Percentiles rank a stretch among this genome's conserved stretches.
Conservation (phyloP, 768 basidiomycete genomes). For the Guyanaporus albipodus region DNA sequence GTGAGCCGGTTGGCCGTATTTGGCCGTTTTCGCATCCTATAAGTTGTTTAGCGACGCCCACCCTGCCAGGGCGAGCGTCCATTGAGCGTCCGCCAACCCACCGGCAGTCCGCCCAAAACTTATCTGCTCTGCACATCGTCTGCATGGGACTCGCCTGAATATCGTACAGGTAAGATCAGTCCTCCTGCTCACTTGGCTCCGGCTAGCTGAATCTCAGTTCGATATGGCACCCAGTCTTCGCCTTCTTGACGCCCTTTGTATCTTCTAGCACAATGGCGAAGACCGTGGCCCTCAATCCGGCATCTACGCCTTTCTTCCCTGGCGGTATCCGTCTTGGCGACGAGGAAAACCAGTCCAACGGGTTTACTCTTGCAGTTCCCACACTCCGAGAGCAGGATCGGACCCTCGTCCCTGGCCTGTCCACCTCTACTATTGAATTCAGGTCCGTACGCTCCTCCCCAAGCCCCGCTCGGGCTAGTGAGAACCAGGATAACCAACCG, state of each 20-base stretch:
- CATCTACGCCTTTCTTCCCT: constrained; percentile 84
- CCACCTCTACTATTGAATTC: constrained; percentile 60
- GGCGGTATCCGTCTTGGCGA: constrained; percentile 53
- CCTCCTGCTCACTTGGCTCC: background rate
- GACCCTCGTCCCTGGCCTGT: constrained; percentile 52
- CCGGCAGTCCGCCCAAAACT: too few species aligned
- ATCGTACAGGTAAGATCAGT: constrained; percentile 22
- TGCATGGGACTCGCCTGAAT: constrained; percentile 30
- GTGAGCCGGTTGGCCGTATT: constrained; percentile 19
- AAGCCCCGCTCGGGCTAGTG: constrained; percentile 47
- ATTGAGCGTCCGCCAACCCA: too few species aligned
- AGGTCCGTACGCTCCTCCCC: constrained; percentile 70
- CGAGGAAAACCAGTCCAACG: constrained; percentile 44
- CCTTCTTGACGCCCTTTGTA: constrained; percentile 17
- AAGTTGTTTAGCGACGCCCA: constrained; percentile 17
- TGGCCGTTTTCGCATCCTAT: constrained; percentile 7
- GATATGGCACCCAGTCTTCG: constrained; percentile 14
- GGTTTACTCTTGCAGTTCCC: constrained; percentile 44
- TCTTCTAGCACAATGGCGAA: constrained; percentile 54
- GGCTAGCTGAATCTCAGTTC: constrained; percentile 4
- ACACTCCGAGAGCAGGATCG: constrained; percentile 42
- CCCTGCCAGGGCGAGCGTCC: constrained; percentile 9
- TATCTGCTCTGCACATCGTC: constrained; percentile 3
- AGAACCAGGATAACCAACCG: constrained; percentile 17
- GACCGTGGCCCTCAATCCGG: constrained; percentile 74